Base-by-base conservation (phyloP, 108 stramenopile species). In the Nannochloropsis salina region DNA sequence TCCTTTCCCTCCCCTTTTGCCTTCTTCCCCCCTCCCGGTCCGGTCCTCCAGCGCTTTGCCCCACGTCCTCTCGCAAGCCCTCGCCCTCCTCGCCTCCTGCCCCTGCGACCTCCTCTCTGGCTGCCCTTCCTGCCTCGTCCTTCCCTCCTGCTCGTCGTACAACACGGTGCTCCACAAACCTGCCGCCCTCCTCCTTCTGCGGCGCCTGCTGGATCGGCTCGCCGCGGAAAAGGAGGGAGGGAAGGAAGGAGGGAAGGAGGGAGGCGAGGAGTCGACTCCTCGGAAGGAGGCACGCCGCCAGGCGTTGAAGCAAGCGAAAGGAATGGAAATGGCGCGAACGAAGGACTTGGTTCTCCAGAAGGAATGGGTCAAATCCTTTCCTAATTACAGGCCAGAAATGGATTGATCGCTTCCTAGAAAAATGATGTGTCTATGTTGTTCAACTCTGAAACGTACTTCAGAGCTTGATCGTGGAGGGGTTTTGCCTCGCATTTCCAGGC, bases 171-270 rank as follows among this genome's bases (percentile, higher is more conserved):
- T 89, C 41, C 81, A 89, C 82, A 83, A 86, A 2, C 40, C 8
- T 2, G 85, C 88, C 2, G 88, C 88, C n/a, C 8, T 42, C 10
- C 44, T 89, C 41, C 86, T 89, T 40, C 85, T 89, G 6, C 44
- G 83, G 5, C 40, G 15, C 84, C 9, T 80, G 10, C 79, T 89
- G 0, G 31, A 82, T 9, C 51, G 15, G 22, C 22, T 21, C 12
- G 18, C 42, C 44, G 43, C 61, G 20, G 20, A 74, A 74, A 74
- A 74, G 61, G 61, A 74, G 31, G 21, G 80, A 31, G 42, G 85
- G 4, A 12, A 18, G 11, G 42, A 10, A 80, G 40, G 42, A 18
- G 80, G 42, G 80, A 2, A 41, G 81, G 9, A n/a, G 10, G 12
- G n/a, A 21, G 15, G 5, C 11, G 43, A 42, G 85, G 21, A 82